phyloP scores from a whole-genome alignment of 805 yeast species.

The Wickerhamomyces chambardii region DNA sequence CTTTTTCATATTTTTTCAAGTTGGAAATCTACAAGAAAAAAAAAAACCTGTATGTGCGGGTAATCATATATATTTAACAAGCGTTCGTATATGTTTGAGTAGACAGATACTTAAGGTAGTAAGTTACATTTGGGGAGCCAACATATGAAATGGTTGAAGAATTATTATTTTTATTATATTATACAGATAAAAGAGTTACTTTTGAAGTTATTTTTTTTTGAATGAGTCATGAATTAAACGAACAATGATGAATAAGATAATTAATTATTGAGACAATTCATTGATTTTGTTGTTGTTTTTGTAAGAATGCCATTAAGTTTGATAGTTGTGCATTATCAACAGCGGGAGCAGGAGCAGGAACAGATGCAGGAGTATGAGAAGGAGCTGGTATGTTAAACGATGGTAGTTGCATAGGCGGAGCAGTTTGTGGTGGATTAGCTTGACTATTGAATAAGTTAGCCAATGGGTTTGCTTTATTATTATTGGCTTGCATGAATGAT shows the following conservation, averaged over 20 bases:
- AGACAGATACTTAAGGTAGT: too few relatives aligned
- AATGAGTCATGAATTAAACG: too few relatives aligned
- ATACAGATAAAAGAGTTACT: too few relatives aligned
- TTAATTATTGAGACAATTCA: neutral
- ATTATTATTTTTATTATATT: too few relatives aligned
- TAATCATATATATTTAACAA: too few relatives aligned
- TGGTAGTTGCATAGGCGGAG: constrained; percentile 8
- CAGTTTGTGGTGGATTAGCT: constrained; percentile 5
- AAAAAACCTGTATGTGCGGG: neutral
- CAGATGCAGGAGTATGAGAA: constrained; percentile 6
- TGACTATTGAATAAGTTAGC: constrained; percentile 32
- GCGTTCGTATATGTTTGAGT: too few relatives aligned
- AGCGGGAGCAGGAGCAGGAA: constrained; percentile 8
- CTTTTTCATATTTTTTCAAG: too few relatives aligned
- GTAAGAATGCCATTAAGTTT: constrained; percentile 31
- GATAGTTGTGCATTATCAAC: constrained; percentile 31
- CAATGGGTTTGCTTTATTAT: constrained; percentile 36
- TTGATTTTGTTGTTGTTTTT: constrained; percentile 23
- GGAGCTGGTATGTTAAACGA: constrained; percentile 6
- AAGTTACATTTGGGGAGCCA: too few relatives aligned
- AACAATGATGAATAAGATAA: too few relatives aligned
- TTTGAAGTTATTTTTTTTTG: neutral
- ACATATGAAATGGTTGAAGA: too few relatives aligned
- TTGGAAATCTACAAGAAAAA: neutral
- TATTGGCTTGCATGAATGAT: constrained; percentile 23